Percentiles rank a stretch among this genome's conserved stretches.
Evolutionary conservation across 176 grass and related monocot genomes (phyloP).

Genomic region (Poa annua): DNA sequence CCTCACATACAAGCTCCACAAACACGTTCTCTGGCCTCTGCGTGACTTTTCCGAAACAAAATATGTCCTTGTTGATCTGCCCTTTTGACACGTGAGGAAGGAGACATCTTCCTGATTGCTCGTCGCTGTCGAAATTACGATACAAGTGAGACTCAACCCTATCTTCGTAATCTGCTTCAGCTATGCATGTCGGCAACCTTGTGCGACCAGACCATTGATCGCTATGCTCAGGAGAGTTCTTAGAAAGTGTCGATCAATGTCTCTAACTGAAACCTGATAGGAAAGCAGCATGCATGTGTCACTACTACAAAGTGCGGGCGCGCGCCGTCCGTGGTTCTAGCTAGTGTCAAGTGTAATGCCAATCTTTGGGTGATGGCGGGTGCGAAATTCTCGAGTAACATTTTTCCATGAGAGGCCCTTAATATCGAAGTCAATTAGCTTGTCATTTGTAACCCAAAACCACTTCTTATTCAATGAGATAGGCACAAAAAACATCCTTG

Average conservation of each 20-base stretch:
- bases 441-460: too few relatives aligned
- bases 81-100: background rate
- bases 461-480: too few relatives aligned
- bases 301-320: too few relatives aligned
- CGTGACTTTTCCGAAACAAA: background rate
- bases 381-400: too few relatives aligned
- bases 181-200: background rate
- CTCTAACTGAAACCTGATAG: background rate
- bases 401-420: too few relatives aligned
- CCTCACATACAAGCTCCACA: background rate
- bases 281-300: background rate
- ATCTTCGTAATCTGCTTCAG: too few relatives aligned
- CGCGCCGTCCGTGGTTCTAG: too few relatives aligned
- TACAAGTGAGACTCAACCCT: background rate
- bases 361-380: too few relatives aligned
- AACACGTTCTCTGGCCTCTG: background rate
- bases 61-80: background rate
- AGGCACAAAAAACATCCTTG: too few relatives aligned
- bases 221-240: background rate
- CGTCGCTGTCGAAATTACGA: background rate
- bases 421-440: too few relatives aligned
- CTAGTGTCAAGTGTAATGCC: too few relatives aligned
- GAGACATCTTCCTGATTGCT: background rate
- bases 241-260: background rate
- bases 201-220: background rate